A percentile compares a stretch with the other conserved stretches of the same genome.
phyloP scores from a whole-genome alignment of 208 protist species.

The Leishmania aethiopica region DNA sequence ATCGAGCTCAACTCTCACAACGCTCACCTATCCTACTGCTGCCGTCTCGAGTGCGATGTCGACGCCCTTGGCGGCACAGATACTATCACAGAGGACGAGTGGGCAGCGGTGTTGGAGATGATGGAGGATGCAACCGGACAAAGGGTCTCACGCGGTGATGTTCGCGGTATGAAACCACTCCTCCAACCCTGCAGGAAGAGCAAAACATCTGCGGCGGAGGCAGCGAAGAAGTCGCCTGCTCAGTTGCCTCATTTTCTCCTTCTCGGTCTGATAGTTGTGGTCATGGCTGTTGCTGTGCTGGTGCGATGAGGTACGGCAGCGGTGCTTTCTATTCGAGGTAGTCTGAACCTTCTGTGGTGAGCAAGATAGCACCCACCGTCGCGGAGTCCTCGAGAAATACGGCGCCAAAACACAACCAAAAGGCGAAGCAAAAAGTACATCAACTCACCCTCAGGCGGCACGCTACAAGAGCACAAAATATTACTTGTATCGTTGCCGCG shows the following conservation, averaged over 20 bases:
- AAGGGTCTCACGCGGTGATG: constrained; percentile 19
- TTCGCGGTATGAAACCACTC: constrained; percentile 7
- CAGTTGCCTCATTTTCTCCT: constrained; percentile 2
- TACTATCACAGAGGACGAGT: constrained; percentile 17
- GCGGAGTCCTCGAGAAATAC: neutral
- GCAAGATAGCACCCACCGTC: neutral
- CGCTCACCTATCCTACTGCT: constrained; percentile 36
- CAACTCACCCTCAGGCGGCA: too few relatives aligned
- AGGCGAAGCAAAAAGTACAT: neutral
- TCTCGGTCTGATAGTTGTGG: neutral
- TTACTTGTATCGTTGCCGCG: neutral
- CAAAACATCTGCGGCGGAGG: neutral
- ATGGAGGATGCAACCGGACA: constrained; percentile 61
- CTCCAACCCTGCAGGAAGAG: neutral
- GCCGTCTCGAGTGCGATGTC: constrained; percentile 8
- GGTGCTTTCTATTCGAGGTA: neutral
- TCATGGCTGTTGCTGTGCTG: neutral
- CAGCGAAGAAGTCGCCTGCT: constrained; percentile 1
- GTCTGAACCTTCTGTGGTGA: neutral
- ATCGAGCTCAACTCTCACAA: constrained; percentile 34
- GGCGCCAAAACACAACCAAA: neutral
- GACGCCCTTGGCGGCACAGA: neutral
- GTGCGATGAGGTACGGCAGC: constrained; percentile 9
- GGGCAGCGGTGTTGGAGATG: constrained; percentile 39
- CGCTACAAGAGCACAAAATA: neutral